A percentile compares a stretch with the other conserved stretches of the same genome.
Conservation (phyloP, 129 eudicot genomes). For the Lonicera japonica region DNA sequence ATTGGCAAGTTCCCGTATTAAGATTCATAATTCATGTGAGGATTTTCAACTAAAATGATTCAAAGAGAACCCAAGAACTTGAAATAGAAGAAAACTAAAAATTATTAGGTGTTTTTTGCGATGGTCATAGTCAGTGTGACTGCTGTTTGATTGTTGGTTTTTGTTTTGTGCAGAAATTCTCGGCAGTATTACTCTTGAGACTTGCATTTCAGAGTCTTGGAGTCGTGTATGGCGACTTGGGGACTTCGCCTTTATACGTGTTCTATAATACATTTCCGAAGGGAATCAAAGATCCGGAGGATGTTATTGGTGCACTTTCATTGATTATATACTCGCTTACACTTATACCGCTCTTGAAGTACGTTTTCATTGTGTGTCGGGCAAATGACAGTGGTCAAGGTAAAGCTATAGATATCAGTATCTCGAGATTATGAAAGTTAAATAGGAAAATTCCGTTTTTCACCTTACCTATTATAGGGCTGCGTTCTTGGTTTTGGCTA, state of each 20-base stretch:
- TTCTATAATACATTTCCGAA: slow-evolving; percentile 85
- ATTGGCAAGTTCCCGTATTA: too few relatives aligned
- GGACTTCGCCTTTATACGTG: slow-evolving; percentile 95
- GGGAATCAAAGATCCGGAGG: slow-evolving; percentile 64
- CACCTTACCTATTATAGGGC: too few relatives aligned
- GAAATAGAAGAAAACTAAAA: too few relatives aligned
- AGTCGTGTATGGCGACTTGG: slow-evolving; percentile 96
- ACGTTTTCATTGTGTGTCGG: slow-evolving; percentile 87
- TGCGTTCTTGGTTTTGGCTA: too few relatives aligned
- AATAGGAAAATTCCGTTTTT: too few relatives aligned
- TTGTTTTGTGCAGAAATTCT: slow-evolving; percentile 54
- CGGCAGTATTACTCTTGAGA: slow-evolving; percentile 63
- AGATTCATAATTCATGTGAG: too few relatives aligned
- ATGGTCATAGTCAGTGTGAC: background rate
- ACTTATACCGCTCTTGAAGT: slow-evolving; percentile 84
- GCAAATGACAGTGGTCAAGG: slow-evolving; percentile 99
- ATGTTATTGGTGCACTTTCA: slow-evolving; percentile 87
- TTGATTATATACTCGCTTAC: slow-evolving; percentile 95
- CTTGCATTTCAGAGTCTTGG: slow-evolving; percentile 95
- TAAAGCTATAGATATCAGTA: slow-evolving; percentile 9
- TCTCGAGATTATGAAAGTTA: too few relatives aligned
- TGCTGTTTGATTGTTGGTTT: slow-evolving; percentile 2
- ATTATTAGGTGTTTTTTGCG: too few relatives aligned
- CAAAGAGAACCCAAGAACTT: too few relatives aligned
- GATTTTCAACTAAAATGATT: too few relatives aligned